These are phyloP conservation scores for Cyberlindnera euphorbiiphila DNA, from an alignment of 805 yeast species.

Conservation along the genomic window DNA sequence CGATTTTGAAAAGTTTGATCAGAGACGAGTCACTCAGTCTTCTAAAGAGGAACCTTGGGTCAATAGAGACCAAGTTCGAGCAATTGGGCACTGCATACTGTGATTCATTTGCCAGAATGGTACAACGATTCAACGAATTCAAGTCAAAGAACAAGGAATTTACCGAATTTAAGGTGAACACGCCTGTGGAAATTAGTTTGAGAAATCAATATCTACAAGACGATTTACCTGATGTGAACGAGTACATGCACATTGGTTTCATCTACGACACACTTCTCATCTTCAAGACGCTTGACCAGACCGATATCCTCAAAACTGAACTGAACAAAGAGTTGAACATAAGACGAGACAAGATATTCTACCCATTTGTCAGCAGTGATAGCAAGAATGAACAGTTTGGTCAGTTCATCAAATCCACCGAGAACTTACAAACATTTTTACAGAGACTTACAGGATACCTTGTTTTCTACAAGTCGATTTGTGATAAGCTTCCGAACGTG, in stretches of 20 bases:
- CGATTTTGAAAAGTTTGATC: constrained; percentile 67
- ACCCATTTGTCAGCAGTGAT: constrained; percentile 54
- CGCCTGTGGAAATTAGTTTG: constrained; percentile 79
- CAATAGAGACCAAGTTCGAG: constrained; percentile 40
- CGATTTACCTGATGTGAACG: constrained; percentile 31
- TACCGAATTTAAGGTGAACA: constrained; percentile 64
- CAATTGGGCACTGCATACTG: constrained; percentile 55
- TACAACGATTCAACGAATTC: constrained; percentile 53
- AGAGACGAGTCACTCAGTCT: constrained; percentile 69
- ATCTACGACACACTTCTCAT: constrained; percentile 81
- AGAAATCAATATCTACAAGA: constrained; percentile 51
- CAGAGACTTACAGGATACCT: constrained; percentile 71
- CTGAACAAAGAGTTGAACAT: constrained; percentile 68
- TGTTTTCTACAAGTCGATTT: constrained; percentile 66
- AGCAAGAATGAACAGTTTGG: constrained; percentile 29
- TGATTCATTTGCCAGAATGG: constrained; percentile 51
- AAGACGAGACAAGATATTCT: constrained; percentile 65
- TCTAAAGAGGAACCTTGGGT: constrained; percentile 58
- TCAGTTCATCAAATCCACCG: constrained; percentile 29
- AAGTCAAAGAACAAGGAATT: constrained; percentile 43
- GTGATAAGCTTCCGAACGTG: constrained; percentile 58
- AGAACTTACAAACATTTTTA: constrained; percentile 52
- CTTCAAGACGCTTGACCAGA: constrained; percentile 66
- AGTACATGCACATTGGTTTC: constrained; percentile 58
- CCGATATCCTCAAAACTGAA: constrained; percentile 54